Percentiles rank a stretch among this genome's conserved stretches.
Conservation (phyloP, 257 asterid genomes). For the Lycium ferocissimum region DNA sequence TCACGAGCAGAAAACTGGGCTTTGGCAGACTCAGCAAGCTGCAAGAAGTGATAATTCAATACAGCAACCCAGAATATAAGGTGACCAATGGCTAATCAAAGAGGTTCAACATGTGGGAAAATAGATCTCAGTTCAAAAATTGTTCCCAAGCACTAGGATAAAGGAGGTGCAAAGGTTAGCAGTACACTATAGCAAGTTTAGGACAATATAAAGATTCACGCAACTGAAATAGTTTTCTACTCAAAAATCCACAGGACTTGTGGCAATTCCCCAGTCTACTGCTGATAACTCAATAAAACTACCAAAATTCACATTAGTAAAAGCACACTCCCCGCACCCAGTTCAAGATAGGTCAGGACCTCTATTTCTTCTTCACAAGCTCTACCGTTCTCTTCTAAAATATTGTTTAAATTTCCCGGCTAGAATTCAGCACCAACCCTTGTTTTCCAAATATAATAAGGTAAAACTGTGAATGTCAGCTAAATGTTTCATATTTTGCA, state of each 20-base stretch:
- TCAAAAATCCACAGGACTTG: not conserved
- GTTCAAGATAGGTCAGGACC: not conserved
- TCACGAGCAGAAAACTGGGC: conserved; percentile 86
- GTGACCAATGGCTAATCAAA: not conserved
- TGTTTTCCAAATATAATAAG: not conserved
- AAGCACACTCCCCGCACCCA: not conserved
- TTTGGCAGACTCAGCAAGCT: conserved; percentile 97
- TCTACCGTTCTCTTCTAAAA: not conserved
- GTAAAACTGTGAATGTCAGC: not conserved
- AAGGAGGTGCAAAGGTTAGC: not conserved
- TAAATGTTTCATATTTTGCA: too few relatives aligned
- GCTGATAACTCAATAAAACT: not conserved
- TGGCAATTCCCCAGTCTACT: not conserved
- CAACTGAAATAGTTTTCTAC: not conserved
- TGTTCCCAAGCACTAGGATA: conserved; percentile 19
- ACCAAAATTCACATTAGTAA: not conserved
- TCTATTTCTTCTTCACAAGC: not conserved
- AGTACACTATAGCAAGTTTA: not conserved
- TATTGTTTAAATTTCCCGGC: not conserved
- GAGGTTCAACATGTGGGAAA: not conserved
- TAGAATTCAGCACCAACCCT: not conserved
- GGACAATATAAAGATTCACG: not conserved
- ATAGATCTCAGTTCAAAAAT: not conserved
- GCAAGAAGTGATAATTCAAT: conserved; percentile 44
- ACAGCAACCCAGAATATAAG: not conserved